Base-by-base conservation (phyloP, 257 asterid genomes). In the Cynanchum wilfordii region DNA sequence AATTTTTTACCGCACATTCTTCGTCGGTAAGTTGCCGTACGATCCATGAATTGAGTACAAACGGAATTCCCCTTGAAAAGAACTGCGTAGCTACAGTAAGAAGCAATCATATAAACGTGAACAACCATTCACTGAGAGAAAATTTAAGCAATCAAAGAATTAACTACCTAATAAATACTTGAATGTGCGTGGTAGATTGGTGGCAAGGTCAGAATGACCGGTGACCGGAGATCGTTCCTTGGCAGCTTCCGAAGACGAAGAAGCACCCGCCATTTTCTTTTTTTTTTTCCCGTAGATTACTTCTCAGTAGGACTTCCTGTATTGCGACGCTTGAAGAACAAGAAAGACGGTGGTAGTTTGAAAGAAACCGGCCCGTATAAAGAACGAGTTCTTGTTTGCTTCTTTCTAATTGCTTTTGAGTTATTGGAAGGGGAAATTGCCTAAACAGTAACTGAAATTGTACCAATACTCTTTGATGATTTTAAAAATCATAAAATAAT, bases 1-100 rank as follows among this genome's bases (percentile, higher is more conserved):
- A 19, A 78, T 27, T 50, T 50, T 25, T 77, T 86, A 95, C 99
- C 83, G 98, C 99, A 74, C 90, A 95, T 30, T 90, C 96, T 75
- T 87, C 88, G 81, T 80, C 94, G 1, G 89, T 76, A 69, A 92
- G 89, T 82, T 87, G 97, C 56, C 98, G 84, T 68, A 95, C 91
- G 58, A 92, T 87, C 99, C 98, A 92, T 19, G 96, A 85, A 78
- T 92, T 95, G 91, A 95, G 90, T 55, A 95, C 77, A 86, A 92
- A 95, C 0, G 98, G 98, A 68, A 95, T 92, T 80, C 96, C 97
- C 81, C 99, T 87, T 1, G 98, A 87, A 76, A 92, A 81, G 67
- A 95, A 87, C 85, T 95, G 99, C 20, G 98, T 92, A 55, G 98
- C 98, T 95, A 77, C 77, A 84, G 15, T 2, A 25, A 30, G 15